Evolutionary conservation across 768 basidiomycete species (phyloP).

Genomic region (Hygrophorus russula): DNA sequence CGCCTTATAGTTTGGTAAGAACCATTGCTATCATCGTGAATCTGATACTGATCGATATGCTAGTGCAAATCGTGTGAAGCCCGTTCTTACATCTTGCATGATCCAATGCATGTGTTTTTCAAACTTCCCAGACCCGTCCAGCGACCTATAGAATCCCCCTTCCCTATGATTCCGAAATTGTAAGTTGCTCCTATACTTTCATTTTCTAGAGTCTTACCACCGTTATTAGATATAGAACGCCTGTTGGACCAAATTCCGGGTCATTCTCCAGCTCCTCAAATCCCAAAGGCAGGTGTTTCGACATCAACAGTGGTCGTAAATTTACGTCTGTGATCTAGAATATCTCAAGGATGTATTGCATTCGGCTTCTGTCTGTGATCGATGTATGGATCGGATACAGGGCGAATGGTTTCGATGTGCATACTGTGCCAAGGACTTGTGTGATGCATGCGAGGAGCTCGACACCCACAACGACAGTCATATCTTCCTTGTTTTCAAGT

Average conservation of each 20-base stretch:
- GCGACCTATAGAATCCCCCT: slow-evolving; percentile 28
- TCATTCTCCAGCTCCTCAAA: slow-evolving; percentile 26
- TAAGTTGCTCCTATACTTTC: slow-evolving; percentile 21
- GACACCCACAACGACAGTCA: slow-evolving; percentile 80
- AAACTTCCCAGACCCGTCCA: slow-evolving; percentile 77
- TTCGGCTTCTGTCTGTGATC: slow-evolving; percentile 68
- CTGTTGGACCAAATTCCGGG: slow-evolving; percentile 41
- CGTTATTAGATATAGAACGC: slow-evolving; percentile 38
- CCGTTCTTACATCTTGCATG: slow-evolving; percentile 67
- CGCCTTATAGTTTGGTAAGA: slow-evolving; percentile 64
- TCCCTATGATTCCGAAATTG: slow-evolving; percentile 62
- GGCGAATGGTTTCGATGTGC: slow-evolving; percentile 90
- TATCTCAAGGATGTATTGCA: slow-evolving; percentile 57
- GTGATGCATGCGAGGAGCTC: slow-evolving; percentile 66
- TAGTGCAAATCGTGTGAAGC: slow-evolving; percentile 76
- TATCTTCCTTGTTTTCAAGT: slow-evolving; percentile 83
- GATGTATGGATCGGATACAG: slow-evolving; percentile 70
- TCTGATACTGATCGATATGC: slow-evolving; percentile 1
- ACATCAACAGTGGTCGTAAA: background rate
- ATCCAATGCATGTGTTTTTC: slow-evolving; percentile 81
- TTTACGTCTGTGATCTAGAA: slow-evolving; percentile 23
- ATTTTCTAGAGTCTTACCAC: slow-evolving; percentile 6
- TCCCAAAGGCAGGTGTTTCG: slow-evolving; percentile 40
- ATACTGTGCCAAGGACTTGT: slow-evolving; percentile 82
- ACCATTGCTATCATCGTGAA: background rate